phyloP scores from a whole-genome alignment of 2,329 filamentous ascomycete genomes.

The Lojkania enalia region DNA sequence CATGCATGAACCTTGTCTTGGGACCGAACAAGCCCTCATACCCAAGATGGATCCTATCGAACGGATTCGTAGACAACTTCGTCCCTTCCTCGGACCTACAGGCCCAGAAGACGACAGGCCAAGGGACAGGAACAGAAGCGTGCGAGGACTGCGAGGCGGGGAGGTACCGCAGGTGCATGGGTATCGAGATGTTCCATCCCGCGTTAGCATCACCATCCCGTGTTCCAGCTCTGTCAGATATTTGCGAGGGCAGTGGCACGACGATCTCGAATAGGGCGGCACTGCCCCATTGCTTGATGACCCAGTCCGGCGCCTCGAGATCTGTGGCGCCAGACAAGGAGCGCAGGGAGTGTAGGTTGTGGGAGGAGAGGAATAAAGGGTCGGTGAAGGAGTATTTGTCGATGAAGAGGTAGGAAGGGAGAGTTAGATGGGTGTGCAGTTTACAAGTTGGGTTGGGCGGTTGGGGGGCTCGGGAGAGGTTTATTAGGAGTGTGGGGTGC shows the following conservation, averaged over 20 bases:
- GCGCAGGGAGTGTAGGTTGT: conserved; percentile 71
- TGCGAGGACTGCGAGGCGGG: conserved; percentile 43
- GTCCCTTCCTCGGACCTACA: conserved; percentile 68
- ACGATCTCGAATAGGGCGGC: conserved; percentile 74
- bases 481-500: conserved; percentile 77
- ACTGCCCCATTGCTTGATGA: conserved; percentile 76
- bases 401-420: conserved; percentile 79
- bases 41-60: conserved; percentile 81
- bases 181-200: conserved; percentile 70
- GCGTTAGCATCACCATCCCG: conserved; percentile 33
- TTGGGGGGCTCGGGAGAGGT: conserved; percentile 58
- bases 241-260: conserved; percentile 47
- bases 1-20: conserved; percentile 81
- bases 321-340: conserved; percentile 78
- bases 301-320: conserved; percentile 87
- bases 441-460: conserved; percentile 59
- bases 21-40: conserved; percentile 80
- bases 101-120: conserved; percentile 88
- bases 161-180: conserved; percentile 85
- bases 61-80: conserved; percentile 77
- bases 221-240: no score
- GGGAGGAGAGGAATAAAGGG: conserved; percentile 74
- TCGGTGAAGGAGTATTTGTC: conserved; percentile 86
- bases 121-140: conserved; percentile 63
- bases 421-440: conserved; percentile 78